Evolutionary conservation across 768 basidiomycete genomes (phyloP).

Genomic region (Rhizopogon salebrosus): DNA sequence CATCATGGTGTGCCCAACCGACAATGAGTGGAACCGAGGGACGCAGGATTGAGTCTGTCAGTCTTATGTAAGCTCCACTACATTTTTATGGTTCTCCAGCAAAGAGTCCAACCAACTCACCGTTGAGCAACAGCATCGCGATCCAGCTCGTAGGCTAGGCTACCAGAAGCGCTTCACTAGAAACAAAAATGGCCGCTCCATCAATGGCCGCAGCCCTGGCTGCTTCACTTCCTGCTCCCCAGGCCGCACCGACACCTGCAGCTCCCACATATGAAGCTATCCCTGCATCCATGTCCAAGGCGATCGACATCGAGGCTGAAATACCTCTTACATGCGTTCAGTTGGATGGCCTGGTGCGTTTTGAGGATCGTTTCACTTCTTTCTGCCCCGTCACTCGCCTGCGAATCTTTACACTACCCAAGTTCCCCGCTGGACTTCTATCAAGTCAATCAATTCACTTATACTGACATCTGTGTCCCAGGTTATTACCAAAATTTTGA

Average conservation of each 20-base stretch:
- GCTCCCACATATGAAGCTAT: slow-evolving; percentile 79
- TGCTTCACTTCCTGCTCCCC: slow-evolving; percentile 66
- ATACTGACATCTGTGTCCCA: slow-evolving; percentile 28
- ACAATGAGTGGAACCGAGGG: no score
- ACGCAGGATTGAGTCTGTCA: neutral
- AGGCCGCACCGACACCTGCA: slow-evolving; percentile 53
- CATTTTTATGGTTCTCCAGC: neutral
- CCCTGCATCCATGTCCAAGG: slow-evolving; percentile 88
- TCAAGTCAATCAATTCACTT: neutral
- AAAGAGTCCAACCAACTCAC: neutral
- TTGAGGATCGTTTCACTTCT: slow-evolving; percentile 5
- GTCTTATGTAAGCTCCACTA: neutral
- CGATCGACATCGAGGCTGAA: slow-evolving; percentile 89
- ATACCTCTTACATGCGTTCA: slow-evolving; percentile 77
- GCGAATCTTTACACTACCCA: neutral
- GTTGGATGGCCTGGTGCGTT: slow-evolving; percentile 78
- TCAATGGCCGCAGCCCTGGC: slow-evolving; percentile 94
- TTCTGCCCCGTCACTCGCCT: neutral
- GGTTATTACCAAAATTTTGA: slow-evolving; percentile 92
- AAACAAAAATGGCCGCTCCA: slow-evolving; percentile 51
- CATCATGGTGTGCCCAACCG: no score
- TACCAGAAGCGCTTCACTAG: neutral
- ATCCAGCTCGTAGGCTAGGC: neutral
- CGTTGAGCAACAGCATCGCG: neutral
- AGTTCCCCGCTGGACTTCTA: neutral